phyloP scores from a whole-genome alignment of 2,329 filamentous ascomycete species.

The Phialemoniopsis sp. region DNA sequence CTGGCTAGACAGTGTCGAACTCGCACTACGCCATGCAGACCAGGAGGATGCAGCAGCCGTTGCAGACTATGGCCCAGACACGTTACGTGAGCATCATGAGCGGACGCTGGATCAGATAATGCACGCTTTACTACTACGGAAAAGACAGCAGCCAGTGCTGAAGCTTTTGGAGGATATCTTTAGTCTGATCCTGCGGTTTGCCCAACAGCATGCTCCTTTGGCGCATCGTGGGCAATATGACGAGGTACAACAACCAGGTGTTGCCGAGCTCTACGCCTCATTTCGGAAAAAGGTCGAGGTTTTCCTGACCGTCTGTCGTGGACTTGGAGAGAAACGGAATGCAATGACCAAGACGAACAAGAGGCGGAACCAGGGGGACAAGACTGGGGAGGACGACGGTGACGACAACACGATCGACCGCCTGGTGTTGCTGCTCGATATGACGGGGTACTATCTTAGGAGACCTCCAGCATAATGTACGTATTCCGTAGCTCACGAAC shows the following conservation, averaged over 20 bases:
- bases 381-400: conserved; percentile 18
- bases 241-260: conserved; percentile 9
- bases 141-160: conserved; percentile 69
- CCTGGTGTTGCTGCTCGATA: conserved; percentile 22
- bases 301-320: conserved; percentile 70
- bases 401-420: conserved; percentile 13
- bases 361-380: conserved; percentile 15
- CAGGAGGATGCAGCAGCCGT: background rate
- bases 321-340: conserved; percentile 59
- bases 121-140: conserved; percentile 67
- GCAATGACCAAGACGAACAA: conserved; percentile 10
- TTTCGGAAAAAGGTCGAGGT: conserved; percentile 71
- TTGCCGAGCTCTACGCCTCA: conserved; percentile 50
- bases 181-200: conserved; percentile 65
- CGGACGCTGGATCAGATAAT: conserved; percentile 71
- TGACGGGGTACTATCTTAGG: conserved; percentile 10
- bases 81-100: conserved; percentile 67
- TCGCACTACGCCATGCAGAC: conserved; percentile 44
- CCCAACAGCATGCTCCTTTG: conserved; percentile 29
- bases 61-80: conserved; percentile 53
- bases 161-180: conserved; percentile 76
- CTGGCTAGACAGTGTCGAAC: conserved; percentile 61
- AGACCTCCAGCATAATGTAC: too few relatives aligned
- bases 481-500: too few relatives aligned
- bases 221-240: too few relatives aligned